A percentile compares a stretch with the other conserved stretches of the same genome.
Evolutionary conservation across 176 grass and related monocot genomes (phyloP).

Genomic region (Luzula sylvatica): DNA sequence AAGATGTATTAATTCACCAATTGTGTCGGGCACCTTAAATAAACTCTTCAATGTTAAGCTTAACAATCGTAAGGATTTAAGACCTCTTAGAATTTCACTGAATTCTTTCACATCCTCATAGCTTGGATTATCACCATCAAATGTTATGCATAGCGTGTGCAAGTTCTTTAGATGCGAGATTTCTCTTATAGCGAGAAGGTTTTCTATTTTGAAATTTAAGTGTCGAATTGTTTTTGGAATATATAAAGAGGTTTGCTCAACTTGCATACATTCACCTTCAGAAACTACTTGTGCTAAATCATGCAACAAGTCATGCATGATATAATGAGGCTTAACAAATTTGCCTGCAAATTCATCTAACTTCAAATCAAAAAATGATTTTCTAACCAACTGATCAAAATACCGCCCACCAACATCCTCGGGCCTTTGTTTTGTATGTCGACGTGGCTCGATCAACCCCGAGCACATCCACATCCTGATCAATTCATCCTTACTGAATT

Average conservation of each 20-base stretch:
- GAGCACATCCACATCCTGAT: slow-evolving; percentile 36
- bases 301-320: slow-evolving; percentile 39
- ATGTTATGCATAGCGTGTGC: slow-evolving; percentile 23
- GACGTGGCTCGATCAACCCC: slow-evolving; percentile 18
- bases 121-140: slow-evolving; percentile 15
- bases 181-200: slow-evolving; percentile 11
- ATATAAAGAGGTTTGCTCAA: background rate
- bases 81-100: background rate
- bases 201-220: slow-evolving; percentile 24
- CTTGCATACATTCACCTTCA: slow-evolving; percentile 29
- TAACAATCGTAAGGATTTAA: slow-evolving; percentile 26
- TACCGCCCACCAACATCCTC: slow-evolving; percentile 27
- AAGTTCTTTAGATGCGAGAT: slow-evolving; percentile 27
- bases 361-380: slow-evolving; percentile 37
- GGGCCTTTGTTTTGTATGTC: background rate
- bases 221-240: slow-evolving; percentile 17
- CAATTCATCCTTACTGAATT: slow-evolving; percentile 35
- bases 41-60: slow-evolving; percentile 12
- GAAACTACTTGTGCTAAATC: slow-evolving; percentile 22
- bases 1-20: slow-evolving; percentile 27
- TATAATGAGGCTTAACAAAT: background rate
- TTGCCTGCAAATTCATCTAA: background rate
- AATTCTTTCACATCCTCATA: slow-evolving; percentile 15
- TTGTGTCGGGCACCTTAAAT: slow-evolving; percentile 15
- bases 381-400: slow-evolving; percentile 19